Percentiles rank a stretch among this genome's conserved stretches.
These are phyloP conservation scores for Dendryphion nanum DNA, from an alignment of 2,329 filamentous ascomycete species.

Conservation along the genomic window DNA sequence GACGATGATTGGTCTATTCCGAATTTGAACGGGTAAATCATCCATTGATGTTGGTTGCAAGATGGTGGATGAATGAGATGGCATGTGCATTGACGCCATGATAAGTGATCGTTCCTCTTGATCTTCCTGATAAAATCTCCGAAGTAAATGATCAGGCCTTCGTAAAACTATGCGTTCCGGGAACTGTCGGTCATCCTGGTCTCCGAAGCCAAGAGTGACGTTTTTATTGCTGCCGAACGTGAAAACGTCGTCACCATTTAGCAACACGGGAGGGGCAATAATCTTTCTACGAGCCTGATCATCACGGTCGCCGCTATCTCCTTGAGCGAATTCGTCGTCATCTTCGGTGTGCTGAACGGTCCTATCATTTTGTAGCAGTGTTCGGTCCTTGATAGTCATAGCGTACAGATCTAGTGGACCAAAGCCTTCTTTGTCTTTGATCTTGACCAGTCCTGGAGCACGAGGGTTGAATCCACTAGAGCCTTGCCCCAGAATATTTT, in stretches of 20 bases:
- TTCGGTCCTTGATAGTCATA: conserved; percentile 77
- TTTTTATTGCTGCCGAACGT: conserved; percentile 98
- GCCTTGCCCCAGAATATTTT: conserved; percentile 62
- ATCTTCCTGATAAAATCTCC: conserved; percentile 70
- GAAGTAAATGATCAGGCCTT: conserved; percentile 74
- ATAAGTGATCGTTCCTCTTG: conserved; percentile 47
- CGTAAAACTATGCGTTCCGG: conserved; percentile 79
- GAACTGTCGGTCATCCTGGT: conserved; percentile 91
- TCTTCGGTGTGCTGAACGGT: conserved; percentile 48
- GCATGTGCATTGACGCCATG: conserved; percentile 38
- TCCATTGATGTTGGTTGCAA: conserved; percentile 38
- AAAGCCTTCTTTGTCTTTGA: conserved; percentile 92
- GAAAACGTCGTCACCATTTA: conserved; percentile 80
- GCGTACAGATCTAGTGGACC: conserved; percentile 93
- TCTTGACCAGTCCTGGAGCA: conserved; percentile 79
- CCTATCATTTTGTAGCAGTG: conserved; percentile 48
- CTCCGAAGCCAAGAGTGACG: conserved; percentile 85
- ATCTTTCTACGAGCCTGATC: conserved; percentile 25
- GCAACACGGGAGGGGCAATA: conserved; percentile 30
- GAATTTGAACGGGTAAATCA: conserved; percentile 71
- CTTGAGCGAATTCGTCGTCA: conserved; percentile 48
- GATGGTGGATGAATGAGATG: conserved; percentile 17
- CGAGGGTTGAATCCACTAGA: conserved; percentile 58
- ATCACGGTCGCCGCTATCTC: conserved; percentile 44
- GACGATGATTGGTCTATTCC: conserved; percentile 69